Evolutionary conservation across 2,329 filamentous ascomycete species (phyloP).

Genomic region (Pseudogymnoascus sp.): DNA sequence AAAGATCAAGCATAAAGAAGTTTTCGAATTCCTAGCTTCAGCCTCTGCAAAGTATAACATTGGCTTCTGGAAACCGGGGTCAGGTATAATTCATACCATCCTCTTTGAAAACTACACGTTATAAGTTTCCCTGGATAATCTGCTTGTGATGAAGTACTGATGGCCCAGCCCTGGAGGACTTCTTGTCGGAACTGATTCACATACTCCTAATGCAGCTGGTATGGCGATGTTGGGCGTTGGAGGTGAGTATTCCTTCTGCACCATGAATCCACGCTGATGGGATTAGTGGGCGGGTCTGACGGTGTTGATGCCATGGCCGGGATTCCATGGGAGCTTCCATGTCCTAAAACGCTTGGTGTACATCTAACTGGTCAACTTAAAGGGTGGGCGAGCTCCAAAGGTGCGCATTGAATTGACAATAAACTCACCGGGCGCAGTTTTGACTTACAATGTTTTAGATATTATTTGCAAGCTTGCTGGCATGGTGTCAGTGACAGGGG

Average conservation of each 20-base stretch:
- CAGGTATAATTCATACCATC: slow-evolving; percentile 32
- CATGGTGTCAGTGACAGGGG: slow-evolving; percentile 28
- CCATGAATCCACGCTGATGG: too few species aligned
- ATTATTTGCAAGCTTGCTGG: slow-evolving; percentile 32
- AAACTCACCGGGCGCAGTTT: background rate
- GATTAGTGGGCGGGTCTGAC: slow-evolving; percentile 23
- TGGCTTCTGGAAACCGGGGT: slow-evolving; percentile 31
- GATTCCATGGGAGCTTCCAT: slow-evolving; percentile 29
- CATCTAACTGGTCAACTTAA: slow-evolving; percentile 24
- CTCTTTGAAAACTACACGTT: slow-evolving; percentile 34
- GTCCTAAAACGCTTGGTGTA: slow-evolving; percentile 28
- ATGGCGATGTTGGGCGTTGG: slow-evolving; percentile 31
- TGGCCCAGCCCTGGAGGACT: slow-evolving; percentile 27
- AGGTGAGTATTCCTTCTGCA: background rate
- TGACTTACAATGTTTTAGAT: slow-evolving; percentile 16
- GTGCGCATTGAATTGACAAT: background rate
- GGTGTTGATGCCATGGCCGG: slow-evolving; percentile 26
- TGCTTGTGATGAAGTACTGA: background rate
- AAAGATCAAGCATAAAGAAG: slow-evolving; percentile 27
- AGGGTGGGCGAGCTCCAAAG: slow-evolving; percentile 28
- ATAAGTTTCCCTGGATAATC: slow-evolving; percentile 14
- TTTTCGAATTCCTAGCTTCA: slow-evolving; percentile 32
- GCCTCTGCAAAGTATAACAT: slow-evolving; percentile 39
- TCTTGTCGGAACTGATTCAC: slow-evolving; percentile 31
- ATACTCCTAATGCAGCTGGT: slow-evolving; percentile 31